phyloP scores from a whole-genome alignment of 352 stramenopile species.

The Globisporangium alternatum region DNA sequence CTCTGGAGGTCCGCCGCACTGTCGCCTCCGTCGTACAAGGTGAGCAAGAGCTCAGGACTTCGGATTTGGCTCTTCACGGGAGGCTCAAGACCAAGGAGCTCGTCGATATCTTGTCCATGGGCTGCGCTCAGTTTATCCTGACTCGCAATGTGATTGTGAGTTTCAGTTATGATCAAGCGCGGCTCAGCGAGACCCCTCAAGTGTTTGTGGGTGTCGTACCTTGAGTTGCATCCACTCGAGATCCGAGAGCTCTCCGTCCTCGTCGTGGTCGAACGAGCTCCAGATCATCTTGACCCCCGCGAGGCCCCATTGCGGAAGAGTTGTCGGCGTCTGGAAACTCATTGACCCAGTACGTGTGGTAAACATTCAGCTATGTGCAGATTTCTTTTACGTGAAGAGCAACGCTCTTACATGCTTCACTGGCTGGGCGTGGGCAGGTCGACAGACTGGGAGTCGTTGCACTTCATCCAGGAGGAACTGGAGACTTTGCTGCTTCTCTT shows the following conservation, averaged over 20 bases:
- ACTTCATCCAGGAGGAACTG: slow-evolving; percentile 39
- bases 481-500: slow-evolving; percentile 52
- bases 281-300: slow-evolving; percentile 42
- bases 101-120: slow-evolving; percentile 25
- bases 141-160: background rate
- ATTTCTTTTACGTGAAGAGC: background rate
- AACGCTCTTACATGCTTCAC: background rate
- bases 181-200: background rate
- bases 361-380: background rate
- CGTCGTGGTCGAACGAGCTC: slow-evolving; percentile 30
- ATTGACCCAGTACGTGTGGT: background rate
- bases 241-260: slow-evolving; percentile 25
- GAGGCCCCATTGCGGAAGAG: slow-evolving; percentile 26
- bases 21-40: slow-evolving; percentile 29
- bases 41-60: slow-evolving; percentile 17
- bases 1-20: slow-evolving; percentile 23
- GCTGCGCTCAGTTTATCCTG: slow-evolving; percentile 26
- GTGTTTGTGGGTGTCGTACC: slow-evolving; percentile 12
- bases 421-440: slow-evolving; percentile 1
- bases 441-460: slow-evolving; percentile 27
- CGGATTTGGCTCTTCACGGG: background rate
- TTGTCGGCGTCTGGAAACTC: background rate
- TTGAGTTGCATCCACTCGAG: slow-evolving; percentile 37
- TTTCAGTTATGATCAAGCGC: background rate
- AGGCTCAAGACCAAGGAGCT: slow-evolving; percentile 11